A percentile compares a stretch with the other conserved stretches of the same genome.
These are phyloP conservation scores for Geotrichum aggregatum DNA, from an alignment of 1,139 yeast genomes.

Conservation along the genomic window DNA sequence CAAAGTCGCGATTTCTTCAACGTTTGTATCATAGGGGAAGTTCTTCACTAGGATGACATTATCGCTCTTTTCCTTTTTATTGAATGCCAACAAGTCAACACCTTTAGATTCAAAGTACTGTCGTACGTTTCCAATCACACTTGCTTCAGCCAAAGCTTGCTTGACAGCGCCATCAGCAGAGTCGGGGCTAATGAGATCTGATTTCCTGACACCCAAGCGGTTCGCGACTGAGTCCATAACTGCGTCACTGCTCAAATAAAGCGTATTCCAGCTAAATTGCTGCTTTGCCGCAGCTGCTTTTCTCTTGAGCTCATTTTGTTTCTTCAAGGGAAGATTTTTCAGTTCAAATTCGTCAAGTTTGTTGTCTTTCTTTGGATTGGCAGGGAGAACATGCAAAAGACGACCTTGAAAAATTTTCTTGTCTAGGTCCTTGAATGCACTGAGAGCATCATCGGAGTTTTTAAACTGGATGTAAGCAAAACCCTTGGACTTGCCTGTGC, in stretches of 20 bases:
- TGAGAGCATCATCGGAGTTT: conserved; percentile 64
- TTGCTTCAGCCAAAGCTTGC: conserved; percentile 96
- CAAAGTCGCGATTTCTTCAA: conserved; percentile 74
- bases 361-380: conserved; percentile 65
- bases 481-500: conserved; percentile 89
- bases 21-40: conserved; percentile 80
- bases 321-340: conserved; percentile 84
- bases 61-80: conserved; percentile 73
- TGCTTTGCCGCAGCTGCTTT: conserved; percentile 79
- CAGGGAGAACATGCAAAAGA: conserved; percentile 82
- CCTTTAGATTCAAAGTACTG: conserved; percentile 80
- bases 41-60: conserved; percentile 78
- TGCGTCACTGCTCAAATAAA: conserved; percentile 87
- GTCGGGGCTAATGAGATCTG: conserved; percentile 82
- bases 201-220: conserved; percentile 74
- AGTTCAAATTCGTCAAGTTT: conserved; percentile 83
- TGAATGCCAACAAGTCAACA: conserved; percentile 73
- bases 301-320: conserved; percentile 78
- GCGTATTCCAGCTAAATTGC: conserved; percentile 92
- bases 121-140: conserved; percentile 87
- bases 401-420: conserved; percentile 94
- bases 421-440: conserved; percentile 70
- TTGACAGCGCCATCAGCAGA: conserved; percentile 89
- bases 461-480: conserved; percentile 79
- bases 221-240: conserved; percentile 86